Conservation (phyloP, 257 asterid species). For the Solanum etuberosum region DNA sequence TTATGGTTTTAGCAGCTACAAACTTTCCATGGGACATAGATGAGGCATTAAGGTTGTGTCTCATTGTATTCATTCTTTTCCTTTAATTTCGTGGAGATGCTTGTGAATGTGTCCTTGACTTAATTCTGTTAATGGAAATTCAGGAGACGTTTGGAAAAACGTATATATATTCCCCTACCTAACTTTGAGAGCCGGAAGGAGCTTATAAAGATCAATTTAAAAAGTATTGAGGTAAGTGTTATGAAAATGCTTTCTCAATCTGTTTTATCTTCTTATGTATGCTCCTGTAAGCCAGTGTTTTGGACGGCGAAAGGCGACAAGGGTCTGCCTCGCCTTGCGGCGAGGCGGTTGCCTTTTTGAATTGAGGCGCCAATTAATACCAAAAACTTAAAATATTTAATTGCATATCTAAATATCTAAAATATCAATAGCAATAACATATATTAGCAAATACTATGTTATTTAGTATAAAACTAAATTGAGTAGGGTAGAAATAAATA, state of each 20-base stretch:
- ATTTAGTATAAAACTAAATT: not conserved
- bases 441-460: not conserved
- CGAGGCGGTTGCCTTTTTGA: not conserved
- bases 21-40: slow-evolving; percentile 99
- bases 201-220: slow-evolving; percentile 78
- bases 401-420: not conserved
- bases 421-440: not conserved
- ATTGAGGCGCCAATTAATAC: not conserved
- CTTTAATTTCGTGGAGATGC: not conserved
- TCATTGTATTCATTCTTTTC: not conserved
- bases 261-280: not conserved
- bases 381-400: not conserved
- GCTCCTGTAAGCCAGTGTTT: not conserved
- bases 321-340: not conserved
- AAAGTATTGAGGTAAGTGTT: slow-evolving; percentile 72
- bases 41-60: slow-evolving; percentile 79
- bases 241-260: not conserved
- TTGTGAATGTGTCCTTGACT: not conserved
- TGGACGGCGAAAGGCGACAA: not conserved
- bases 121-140: slow-evolving; percentile 10
- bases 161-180: slow-evolving; percentile 92
- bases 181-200: slow-evolving; percentile 84
- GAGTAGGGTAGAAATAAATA: not conserved
- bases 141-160: slow-evolving; percentile 95
- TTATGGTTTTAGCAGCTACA: slow-evolving; percentile 98